Evolutionary conservation across 2,329 filamentous ascomycete genomes (phyloP), one percentile per base, ranked within the genome.

Genomic region (Ophiostoma perfectum): DNA sequence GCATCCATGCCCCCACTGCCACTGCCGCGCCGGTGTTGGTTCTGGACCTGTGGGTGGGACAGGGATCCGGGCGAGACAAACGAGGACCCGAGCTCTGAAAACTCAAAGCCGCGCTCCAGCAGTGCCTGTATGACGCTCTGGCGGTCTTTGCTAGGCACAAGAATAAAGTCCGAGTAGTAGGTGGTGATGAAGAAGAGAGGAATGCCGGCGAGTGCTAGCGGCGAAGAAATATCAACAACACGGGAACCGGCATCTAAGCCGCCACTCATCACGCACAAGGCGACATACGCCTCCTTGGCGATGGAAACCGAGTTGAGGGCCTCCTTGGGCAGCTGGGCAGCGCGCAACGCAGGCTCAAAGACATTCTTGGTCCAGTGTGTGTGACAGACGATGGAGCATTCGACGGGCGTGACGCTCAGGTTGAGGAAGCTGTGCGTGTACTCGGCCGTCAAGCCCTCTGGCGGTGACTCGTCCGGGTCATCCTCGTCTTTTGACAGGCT

Each of bases 141-240:
- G 66, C 90, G 88, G 74, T 90, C 88, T 75, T 88, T 90, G 67
- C 84, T 84, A 0, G 95, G 93, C 0, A 97, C 92, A 47, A 98
- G 84, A 74, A 99, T 96, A 78, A 97, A 98, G 80, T 99, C 94
- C 45, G 91, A 95, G 79, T 96, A 98, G 79, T 98, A 99, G 44
- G 93, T 97, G 3, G 94, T 97, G 77, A 97, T 96, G 84, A 98
- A 98, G 82, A 98, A 97, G 75, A 99, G 96, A 67, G 94, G 91
- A 66, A 98, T 95, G 73, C 92, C 92, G 65, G 94, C 94, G 76
- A 97, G 84, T 41, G 95, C 94, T 44, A 98, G 83, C 5, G 94
- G 95, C 67, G 89, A 93, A 7, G 93, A 97, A 71, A 99, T 79
- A 75, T 98, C 94, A 74, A 97, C 86, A 6, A 99, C 94, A 68